These are phyloP conservation scores for Pyrenophora graminea DNA, from an alignment of 2,329 filamentous ascomycete species.

Conservation along the genomic window DNA sequence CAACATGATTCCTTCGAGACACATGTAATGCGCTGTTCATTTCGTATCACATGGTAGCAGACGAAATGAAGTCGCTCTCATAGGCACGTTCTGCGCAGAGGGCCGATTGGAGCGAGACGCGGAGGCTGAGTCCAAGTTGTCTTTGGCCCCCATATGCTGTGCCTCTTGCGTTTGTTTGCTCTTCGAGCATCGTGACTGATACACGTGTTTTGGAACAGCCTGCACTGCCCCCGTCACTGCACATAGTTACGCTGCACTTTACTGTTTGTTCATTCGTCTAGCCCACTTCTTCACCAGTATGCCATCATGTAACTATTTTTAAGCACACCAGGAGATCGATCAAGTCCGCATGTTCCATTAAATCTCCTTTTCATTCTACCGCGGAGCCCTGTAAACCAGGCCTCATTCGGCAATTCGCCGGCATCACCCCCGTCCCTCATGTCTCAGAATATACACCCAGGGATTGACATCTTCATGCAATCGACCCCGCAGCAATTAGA, in stretches of 20 bases:
- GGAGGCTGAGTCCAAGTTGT: slow-evolving; percentile 13
- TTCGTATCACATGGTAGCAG: slow-evolving; percentile 1
- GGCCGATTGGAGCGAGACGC: slow-evolving; percentile 1
- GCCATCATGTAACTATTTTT: slow-evolving; percentile 3
- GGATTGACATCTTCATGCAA: slow-evolving; percentile 21
- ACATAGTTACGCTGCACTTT: slow-evolving; percentile 2
- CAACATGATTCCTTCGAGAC: neutral
- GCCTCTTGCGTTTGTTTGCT: slow-evolving; percentile 15
- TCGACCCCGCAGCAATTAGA: slow-evolving; percentile 18
- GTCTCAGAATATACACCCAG: slow-evolving; percentile 25
- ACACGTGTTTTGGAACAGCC: slow-evolving; percentile 5
- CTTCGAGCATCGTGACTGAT: slow-evolving; percentile 9
- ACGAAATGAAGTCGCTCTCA: slow-evolving; percentile 8
- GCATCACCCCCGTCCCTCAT: slow-evolving; percentile 26
- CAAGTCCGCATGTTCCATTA: slow-evolving; percentile 2
- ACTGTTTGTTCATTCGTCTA: neutral
- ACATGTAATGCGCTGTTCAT: slow-evolving; percentile 10
- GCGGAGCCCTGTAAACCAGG: slow-evolving; percentile 16
- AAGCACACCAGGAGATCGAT: neutral
- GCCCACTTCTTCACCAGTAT: neutral
- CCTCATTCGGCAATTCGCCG: slow-evolving; percentile 18
- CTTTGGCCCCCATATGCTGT: slow-evolving; percentile 21
- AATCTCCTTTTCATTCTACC: slow-evolving; percentile 16
- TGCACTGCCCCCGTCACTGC: slow-evolving; percentile 9
- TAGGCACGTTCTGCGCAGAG: slow-evolving; percentile 12